These are phyloP conservation scores for Cenococcum geophilum DNA, from an alignment of 495 filamentous ascomycete genomes.

Conservation along the genomic window DNA sequence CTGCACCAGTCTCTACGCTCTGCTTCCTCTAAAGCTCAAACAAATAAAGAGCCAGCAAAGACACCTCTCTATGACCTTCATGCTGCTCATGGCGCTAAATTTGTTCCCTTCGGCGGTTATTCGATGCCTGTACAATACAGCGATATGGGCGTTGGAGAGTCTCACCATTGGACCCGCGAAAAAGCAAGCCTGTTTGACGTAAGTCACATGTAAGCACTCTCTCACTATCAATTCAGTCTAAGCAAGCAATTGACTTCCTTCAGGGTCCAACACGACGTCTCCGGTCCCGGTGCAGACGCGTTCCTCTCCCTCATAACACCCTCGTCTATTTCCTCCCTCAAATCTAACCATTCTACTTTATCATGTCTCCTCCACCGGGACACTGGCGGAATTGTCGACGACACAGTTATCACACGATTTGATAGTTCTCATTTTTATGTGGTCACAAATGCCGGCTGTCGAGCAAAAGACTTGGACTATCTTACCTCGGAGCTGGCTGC, in stretches of 20 bases:
- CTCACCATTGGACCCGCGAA: slow-evolving; percentile 80
- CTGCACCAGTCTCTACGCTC: slow-evolving; percentile 4
- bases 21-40: slow-evolving; percentile 19
- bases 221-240: not conserved
- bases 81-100: slow-evolving; percentile 71
- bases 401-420: slow-evolving; percentile 78
- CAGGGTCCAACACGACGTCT: slow-evolving; percentile 67
- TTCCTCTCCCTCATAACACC: slow-evolving; percentile 82
- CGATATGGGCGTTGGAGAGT: slow-evolving; percentile 65
- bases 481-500: slow-evolving; percentile 56
- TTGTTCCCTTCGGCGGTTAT: slow-evolving; percentile 95
- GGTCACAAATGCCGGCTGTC: slow-evolving; percentile 92
- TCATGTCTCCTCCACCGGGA: slow-evolving; percentile 69
- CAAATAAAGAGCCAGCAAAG: slow-evolving; percentile 44
- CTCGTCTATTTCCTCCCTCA: slow-evolving; percentile 52
- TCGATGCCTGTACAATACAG: slow-evolving; percentile 88
- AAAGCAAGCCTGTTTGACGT: slow-evolving; percentile 88
- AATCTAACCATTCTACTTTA: slow-evolving; percentile 61
- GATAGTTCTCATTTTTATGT: slow-evolving; percentile 71
- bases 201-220: slow-evolving; percentile 57
- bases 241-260: slow-evolving; percentile 5
- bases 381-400: slow-evolving; percentile 89
- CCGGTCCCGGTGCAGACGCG: slow-evolving; percentile 66
- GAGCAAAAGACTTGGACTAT: slow-evolving; percentile 78
- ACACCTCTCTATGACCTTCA: slow-evolving; percentile 86